A percentile compares a stretch with the other conserved stretches of the same genome.
Evolutionary conservation across 345 rosid genomes (phyloP).

Genomic region (Hibiscus tridactylites): DNA sequence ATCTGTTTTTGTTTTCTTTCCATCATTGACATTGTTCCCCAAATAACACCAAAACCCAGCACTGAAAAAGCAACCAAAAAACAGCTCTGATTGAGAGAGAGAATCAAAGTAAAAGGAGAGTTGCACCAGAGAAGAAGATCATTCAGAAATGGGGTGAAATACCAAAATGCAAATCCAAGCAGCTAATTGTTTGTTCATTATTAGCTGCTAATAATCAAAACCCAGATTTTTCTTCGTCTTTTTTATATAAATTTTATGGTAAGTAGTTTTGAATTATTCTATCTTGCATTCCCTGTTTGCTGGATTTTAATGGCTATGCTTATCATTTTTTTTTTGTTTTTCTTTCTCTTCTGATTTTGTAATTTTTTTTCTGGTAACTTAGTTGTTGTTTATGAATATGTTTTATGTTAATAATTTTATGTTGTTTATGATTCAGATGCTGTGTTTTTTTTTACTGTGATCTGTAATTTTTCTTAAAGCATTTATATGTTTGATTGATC

Average conservation of each 20-base stretch:
- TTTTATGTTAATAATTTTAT: no score
- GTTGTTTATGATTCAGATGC: neutral
- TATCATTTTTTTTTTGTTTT: neutral
- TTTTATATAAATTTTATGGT: neutral
- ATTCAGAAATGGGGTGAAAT: constrained; percentile 30
- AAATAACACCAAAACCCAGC: constrained; percentile 10
- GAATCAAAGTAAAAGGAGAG: neutral
- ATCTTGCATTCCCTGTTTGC: neutral
- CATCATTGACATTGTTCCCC: constrained; percentile 11
- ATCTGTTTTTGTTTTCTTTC: neutral
- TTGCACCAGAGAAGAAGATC: constrained; percentile 10
- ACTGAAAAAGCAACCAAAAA: constrained; percentile 21
- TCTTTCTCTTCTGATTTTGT: no score
- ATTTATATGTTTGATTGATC: constrained; percentile 3
- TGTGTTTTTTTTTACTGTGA: neutral
- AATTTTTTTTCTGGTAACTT: no score
- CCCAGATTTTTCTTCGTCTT: neutral
- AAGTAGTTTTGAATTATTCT: neutral
- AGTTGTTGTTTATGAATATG: no score
- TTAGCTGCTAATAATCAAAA: neutral
- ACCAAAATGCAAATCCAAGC: neutral
- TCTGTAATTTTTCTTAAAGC: neutral
- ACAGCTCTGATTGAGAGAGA: constrained; percentile 5
- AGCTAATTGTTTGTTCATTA: neutral
- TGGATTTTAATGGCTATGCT: neutral